Evolutionary conservation across 2,329 filamentous ascomycete genomes (phyloP), one percentile per base, ranked within the genome.

Genomic region (Zopfia rhizophila): DNA sequence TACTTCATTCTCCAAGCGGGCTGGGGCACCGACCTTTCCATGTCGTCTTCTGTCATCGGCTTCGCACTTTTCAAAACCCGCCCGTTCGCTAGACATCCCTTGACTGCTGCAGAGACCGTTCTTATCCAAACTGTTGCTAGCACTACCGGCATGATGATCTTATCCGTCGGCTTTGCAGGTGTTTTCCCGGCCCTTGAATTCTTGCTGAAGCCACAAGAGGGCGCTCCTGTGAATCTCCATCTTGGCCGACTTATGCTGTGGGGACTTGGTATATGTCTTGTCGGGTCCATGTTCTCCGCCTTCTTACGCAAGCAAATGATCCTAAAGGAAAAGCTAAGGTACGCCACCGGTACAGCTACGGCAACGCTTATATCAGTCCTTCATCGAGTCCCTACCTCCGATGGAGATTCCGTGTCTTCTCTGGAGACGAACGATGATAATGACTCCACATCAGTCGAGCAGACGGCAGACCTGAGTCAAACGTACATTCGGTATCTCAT

Each of bases 51-150:
- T 16, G 8, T 32, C 12, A 12, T 32, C 30, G 11, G 12, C 8
- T 32, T 32, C 16, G 30, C 10, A n/a, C 7, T 32, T 10, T 32
- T 32, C 30, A 16, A 32, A 32, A 27, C 8, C 24, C n/a, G n/a
- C n/a, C 24, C n/a, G n/a, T 27, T 27, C 8, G n/a, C 8, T 8
- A 27, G n/a, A n/a, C 8, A 27, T 27, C 24, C 24, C 8, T 27
- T 27, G 8, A 8, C 24, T 8, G 10, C 30, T 10, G 8, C 30
- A 7, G 30, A 32, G 30, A 32, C 8, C 14, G 30, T 32, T 14
- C 12, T 32, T 12, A 32, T 32, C 8, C 30, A 32, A 14, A 32
- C 30, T n/a, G 16, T 32, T 8, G 30, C 30, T 10, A n/a, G 12
- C 16, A 8, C 30, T 16, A 16, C 14, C 10, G 30, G 12, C 8